Base-by-base conservation (phyloP, 176 grass and related monocot species). In the Hordeum marinum region DNA sequence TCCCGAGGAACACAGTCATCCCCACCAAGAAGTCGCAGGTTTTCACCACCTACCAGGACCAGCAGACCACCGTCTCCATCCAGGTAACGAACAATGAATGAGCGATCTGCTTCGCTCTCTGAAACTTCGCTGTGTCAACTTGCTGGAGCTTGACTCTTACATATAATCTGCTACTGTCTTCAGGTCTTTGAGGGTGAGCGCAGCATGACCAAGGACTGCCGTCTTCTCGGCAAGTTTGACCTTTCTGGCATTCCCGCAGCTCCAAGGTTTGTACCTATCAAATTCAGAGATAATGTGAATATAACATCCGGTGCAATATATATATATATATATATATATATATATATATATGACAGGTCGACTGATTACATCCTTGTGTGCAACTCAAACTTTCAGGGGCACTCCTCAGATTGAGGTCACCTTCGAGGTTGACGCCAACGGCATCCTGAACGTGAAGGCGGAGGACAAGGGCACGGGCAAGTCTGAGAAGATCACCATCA, bases 181-280 rank as follows among this genome's bases (percentile, higher is more conserved):
- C 72, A 94, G 92, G 92, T 94, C 60, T 94, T 94, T 9, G 92
- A 94, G 83, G 92, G 92, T 84, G 92, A 94, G 80, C 89, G 92
- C 39, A 94, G 86, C 58, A 91, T 94, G 92, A 94, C 92, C 8
- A 94, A 94, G 92, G 92, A 94, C 73, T 88, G 86, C 81, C 89
- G 89, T 41, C 92, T 94, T 88, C 92, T 94, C 39, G 92, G 92
- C 78, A 94, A 94, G 67, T 91, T 94, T 3, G 89, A 93, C 73
- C 91, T 93, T 12, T 62, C 46, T 4, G 91, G 91, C 55, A 87
- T 93, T 57, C 81, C 91, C 17, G 17, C 88, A 26, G 91, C 88
- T 27, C 88, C 91, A 36, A 93, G 91, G 91, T 93, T 39, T 9
- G 77, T 43, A 35, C 3, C 41, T 48, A 0, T 24, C 31, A 3